Conservation (phyloP, 2,329 filamentous ascomycete species). For the Cercospora sesami region DNA sequence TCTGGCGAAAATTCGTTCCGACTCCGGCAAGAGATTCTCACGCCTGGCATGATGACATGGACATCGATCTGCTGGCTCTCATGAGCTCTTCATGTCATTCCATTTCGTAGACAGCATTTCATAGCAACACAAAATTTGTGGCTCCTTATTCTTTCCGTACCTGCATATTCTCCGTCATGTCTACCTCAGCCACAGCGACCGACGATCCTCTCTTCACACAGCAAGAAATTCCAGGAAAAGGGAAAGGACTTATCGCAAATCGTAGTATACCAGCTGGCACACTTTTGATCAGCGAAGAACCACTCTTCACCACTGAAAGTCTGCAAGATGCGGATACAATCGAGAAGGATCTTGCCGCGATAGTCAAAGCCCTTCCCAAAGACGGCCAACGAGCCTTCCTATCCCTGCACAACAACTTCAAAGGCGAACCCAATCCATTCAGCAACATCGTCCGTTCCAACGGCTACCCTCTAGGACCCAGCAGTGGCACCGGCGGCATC, state of each 20-base stretch:
- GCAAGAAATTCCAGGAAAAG: constrained; percentile 37
- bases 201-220: constrained; percentile 17
- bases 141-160: not conserved
- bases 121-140: not conserved
- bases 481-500: constrained; percentile 34
- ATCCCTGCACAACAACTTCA: constrained; percentile 37
- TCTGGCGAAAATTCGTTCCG: not conserved
- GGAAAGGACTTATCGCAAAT: constrained; percentile 45
- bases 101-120: not conserved
- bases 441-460: constrained; percentile 40
- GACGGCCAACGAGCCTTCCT: constrained; percentile 36
- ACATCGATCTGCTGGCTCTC: not conserved
- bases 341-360: constrained; percentile 26
- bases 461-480: constrained; percentile 34
- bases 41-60: not conserved
- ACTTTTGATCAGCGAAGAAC: constrained; percentile 44
- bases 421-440: constrained; percentile 30
- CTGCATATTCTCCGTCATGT: not conserved
- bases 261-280: constrained; percentile 43
- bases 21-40: not conserved
- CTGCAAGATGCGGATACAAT: constrained; percentile 26
- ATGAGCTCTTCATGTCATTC: not conserved
- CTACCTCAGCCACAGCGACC: not conserved
- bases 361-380: constrained; percentile 32
- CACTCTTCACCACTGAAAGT: constrained; percentile 40